Evolutionary conservation across 768 basidiomycete species (phyloP).

Genomic region (Artomyces pyxidatus): DNA sequence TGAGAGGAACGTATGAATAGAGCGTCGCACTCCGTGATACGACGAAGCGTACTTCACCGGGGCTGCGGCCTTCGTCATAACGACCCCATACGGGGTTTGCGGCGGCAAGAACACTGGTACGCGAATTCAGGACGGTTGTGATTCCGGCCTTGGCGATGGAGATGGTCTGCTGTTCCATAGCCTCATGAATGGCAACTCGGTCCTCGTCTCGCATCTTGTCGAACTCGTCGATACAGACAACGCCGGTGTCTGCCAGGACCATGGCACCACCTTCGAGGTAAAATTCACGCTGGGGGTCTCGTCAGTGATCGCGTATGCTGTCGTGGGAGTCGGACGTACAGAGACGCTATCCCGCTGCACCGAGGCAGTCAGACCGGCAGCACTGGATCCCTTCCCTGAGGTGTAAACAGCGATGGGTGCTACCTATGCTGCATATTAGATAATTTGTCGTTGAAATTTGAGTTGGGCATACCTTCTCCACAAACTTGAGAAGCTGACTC

Average conservation of each 20-base stretch:
- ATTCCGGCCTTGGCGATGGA: constrained; percentile 99
- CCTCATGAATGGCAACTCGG: constrained; percentile 97
- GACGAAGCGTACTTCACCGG: constrained; percentile 63
- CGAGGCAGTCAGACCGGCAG: constrained; percentile 95
- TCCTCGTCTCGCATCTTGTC: constrained; percentile 99
- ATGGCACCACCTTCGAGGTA: constrained; percentile 99
- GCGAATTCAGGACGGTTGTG: constrained; percentile 92
- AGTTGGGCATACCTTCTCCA: constrained; percentile 87
- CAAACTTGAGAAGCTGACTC: constrained; percentile 95
- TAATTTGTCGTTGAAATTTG: too few relatives aligned
- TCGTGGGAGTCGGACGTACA: constrained; percentile 38
- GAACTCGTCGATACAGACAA: constrained; percentile 99
- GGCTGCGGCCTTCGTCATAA: constrained; percentile 94
- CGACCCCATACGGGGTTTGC: constrained; percentile 98
- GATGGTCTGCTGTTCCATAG: constrained; percentile 99
- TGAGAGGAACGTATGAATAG: constrained; percentile 13
- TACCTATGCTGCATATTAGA: too few relatives aligned
- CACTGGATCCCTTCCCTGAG: constrained; percentile 96
- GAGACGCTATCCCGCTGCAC: constrained; percentile 92
- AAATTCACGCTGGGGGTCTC: constrained; percentile 73
- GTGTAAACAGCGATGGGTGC: constrained; percentile 98
- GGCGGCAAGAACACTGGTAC: constrained; percentile 93
- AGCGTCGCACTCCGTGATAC: neutral
- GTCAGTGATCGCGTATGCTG: constrained; percentile 3
- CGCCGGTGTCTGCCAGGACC: constrained; percentile 97